Evolutionary conservation across 2,329 filamentous ascomycete species (phyloP), one percentile per base, ranked within the genome.

Genomic region (Malbranchea cinnamomea): DNA sequence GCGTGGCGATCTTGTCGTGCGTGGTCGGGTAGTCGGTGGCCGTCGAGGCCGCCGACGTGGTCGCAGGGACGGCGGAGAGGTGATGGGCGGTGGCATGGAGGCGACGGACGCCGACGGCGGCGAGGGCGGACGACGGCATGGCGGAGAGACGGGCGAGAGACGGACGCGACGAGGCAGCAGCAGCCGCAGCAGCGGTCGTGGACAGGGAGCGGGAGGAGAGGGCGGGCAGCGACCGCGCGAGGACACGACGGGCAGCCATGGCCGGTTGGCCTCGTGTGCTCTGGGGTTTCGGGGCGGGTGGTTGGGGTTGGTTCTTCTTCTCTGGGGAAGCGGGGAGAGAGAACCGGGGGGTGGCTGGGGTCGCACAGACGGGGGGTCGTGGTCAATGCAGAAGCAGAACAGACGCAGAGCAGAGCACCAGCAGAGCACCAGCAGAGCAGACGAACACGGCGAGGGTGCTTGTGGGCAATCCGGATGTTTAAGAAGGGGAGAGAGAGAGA

Each of bases 71-170:
- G n/a, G 56, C 55, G 26, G 30, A 52, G 27, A 68, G 49, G 32
- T 67, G 63, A 33, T 56, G 51, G 3, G 58, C 57, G 2, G 66
- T 68, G 31, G 62, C 62, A 46, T 70, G 64, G 21, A 71, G 30
- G 22, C 37, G 34, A 31, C 39, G 39, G 22, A 30, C 26, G 14
- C 37, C 37, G 9, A 29, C 26, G 23, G 36, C 20, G 23, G 32
- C 22, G 22, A 30, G 26, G 18, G 21, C 26, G 20, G 36, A 25
- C 23, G 34, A 30, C 4, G 34, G 13, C 26, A 30, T 35, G 21
- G 26, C 32, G 27, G 13, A 25, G 26, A 23, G 32, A n/a, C 26
- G 12, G 15, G 24, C 9, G 26, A 33, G 21, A 15, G 20, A 7
- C 19, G 27, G 14, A 22, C 26, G 30, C n/a, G 36, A 33, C 14